Conservation (phyloP, 2,329 filamentous ascomycete genomes). For the Fusarium begoniae region DNA sequence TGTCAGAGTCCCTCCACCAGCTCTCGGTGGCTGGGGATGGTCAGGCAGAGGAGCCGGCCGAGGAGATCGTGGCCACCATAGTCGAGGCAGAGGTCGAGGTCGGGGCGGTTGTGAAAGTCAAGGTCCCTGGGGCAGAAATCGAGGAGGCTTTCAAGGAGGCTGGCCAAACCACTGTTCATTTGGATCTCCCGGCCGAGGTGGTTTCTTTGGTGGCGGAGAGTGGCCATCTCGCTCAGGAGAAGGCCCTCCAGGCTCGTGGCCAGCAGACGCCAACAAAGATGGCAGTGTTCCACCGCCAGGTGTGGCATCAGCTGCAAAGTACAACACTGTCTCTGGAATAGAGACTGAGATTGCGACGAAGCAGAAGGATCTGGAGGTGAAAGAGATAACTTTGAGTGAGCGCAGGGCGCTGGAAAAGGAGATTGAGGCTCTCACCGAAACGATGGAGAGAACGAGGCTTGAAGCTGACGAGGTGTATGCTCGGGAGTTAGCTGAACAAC, state of each 20-base stretch:
- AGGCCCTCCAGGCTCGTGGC: constrained; percentile 48
- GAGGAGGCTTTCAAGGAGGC: constrained; percentile 8
- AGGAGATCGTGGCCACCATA: constrained; percentile 8
- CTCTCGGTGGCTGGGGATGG: constrained; percentile 6
- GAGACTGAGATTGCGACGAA: constrained; percentile 48
- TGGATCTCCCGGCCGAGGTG: constrained; percentile 7
- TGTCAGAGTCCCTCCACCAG: constrained; percentile 2
- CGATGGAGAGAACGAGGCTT: constrained; percentile 51
- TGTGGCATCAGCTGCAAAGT: constrained; percentile 47
- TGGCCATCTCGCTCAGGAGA: neutral
- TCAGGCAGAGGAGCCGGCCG: constrained; percentile 14
- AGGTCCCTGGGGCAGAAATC: constrained; percentile 7
- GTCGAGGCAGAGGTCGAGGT: neutral
- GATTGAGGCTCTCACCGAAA: constrained; percentile 51
- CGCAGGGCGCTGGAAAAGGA: constrained; percentile 45
- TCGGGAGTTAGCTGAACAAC: constrained; percentile 48
- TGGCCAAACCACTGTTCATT: constrained; percentile 10
- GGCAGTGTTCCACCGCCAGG: constrained; percentile 30
- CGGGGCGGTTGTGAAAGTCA: constrained; percentile 20
- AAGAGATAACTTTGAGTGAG: constrained; percentile 37
- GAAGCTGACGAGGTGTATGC: constrained; percentile 60
- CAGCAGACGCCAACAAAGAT: constrained; percentile 41
- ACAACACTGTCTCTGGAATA: constrained; percentile 48
- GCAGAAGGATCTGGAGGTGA: constrained; percentile 40
- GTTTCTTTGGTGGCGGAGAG: constrained; percentile 4